Percentiles rank a stretch among this genome's conserved stretches.
phyloP scores from a whole-genome alignment of 1,284 basidiomycete species.

The Leccinum pachyderme region DNA sequence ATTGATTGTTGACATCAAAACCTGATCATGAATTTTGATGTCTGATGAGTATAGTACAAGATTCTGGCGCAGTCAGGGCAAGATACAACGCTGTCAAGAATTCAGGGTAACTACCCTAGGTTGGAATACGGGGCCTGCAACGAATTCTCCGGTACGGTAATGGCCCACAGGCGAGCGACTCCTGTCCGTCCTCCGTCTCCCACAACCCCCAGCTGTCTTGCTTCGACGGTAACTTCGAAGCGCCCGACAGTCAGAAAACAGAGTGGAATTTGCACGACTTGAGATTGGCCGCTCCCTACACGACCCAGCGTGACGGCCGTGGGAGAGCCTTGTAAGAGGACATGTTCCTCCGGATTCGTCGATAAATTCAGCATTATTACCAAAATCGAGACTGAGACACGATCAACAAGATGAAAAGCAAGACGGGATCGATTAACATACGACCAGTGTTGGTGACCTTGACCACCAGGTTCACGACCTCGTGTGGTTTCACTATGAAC shows the following conservation, averaged over 20 bases:
- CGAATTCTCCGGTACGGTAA: slow-evolving; percentile 16
- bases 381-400: slow-evolving; percentile 43
- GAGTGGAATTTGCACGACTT: slow-evolving; percentile 55
- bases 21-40: not conserved
- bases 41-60: not conserved
- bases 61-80: not conserved
- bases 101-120: slow-evolving; percentile 2
- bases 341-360: slow-evolving; percentile 57
- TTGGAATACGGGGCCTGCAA: slow-evolving; percentile 1
- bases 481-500: slow-evolving; percentile 50
- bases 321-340: slow-evolving; percentile 69
- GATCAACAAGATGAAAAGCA: slow-evolving; percentile 4
- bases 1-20: not conserved
- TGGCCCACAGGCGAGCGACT: slow-evolving; percentile 15
- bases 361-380: slow-evolving; percentile 55
- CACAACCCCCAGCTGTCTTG: slow-evolving; percentile 24
- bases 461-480: slow-evolving; percentile 55
- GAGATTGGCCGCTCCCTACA: slow-evolving; percentile 51
- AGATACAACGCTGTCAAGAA: too few relatives aligned
- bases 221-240: slow-evolving; percentile 67
- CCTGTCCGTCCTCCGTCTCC: slow-evolving; percentile 23
- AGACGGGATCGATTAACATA: slow-evolving; percentile 26
- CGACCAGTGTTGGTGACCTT: slow-evolving; percentile 61
- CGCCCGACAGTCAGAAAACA: slow-evolving; percentile 75
- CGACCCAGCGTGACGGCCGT: slow-evolving; percentile 59